phyloP scores from a whole-genome alignment of 306 rosid genomes.

The Astragalus membranaceus region DNA sequence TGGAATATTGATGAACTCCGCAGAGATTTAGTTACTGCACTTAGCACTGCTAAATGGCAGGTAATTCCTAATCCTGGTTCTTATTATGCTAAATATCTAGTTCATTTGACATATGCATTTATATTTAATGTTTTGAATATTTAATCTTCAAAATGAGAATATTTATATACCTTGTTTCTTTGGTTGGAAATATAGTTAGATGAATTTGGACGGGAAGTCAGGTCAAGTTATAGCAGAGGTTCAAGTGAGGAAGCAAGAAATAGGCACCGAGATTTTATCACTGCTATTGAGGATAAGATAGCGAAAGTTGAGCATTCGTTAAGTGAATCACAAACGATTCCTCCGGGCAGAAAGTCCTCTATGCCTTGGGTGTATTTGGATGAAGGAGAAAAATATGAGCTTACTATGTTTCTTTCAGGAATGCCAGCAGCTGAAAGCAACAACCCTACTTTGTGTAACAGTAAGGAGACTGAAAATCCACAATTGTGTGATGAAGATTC shows the following conservation, averaged over 20 bases:
- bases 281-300: slow-evolving; percentile 57
- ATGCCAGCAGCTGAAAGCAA: slow-evolving; percentile 28
- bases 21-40: slow-evolving; percentile 68
- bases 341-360: slow-evolving; percentile 36
- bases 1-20: slow-evolving; percentile 67
- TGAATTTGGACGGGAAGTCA: slow-evolving; percentile 69
- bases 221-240: slow-evolving; percentile 47
- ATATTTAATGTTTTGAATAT: not conserved
- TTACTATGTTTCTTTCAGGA: slow-evolving; percentile 81
- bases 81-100: not conserved
- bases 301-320: slow-evolving; percentile 48
- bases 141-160: not conserved
- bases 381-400: slow-evolving; percentile 73
- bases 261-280: slow-evolving; percentile 63
- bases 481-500: slow-evolving; percentile 29
- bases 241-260: slow-evolving; percentile 48
- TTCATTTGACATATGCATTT: not conserved
- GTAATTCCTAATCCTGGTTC: slow-evolving; percentile 25
- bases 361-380: slow-evolving; percentile 70
- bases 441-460: not conserved
- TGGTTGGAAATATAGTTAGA: slow-evolving; percentile 60
- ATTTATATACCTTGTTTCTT: slow-evolving; percentile 13
- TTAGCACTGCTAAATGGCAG: slow-evolving; percentile 99
- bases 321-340: slow-evolving; percentile 23
- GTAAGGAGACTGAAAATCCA: slow-evolving; percentile 27